Conservation (phyloP, 2,329 filamentous ascomycete genomes). For the Capronia coronata region DNA sequence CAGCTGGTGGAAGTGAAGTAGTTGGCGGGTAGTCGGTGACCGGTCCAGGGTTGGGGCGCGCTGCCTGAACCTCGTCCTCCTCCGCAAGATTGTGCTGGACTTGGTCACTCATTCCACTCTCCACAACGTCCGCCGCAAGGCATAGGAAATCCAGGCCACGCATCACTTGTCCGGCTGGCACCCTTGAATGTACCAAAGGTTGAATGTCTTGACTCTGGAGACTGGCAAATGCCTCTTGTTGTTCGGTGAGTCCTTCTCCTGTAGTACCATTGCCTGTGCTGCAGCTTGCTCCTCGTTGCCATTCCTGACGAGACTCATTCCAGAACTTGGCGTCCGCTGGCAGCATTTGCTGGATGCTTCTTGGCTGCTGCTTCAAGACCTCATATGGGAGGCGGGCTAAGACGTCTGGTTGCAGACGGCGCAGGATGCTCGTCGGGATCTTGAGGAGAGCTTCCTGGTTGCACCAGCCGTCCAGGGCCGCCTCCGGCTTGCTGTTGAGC, state of each 20-base stretch:
- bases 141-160: conserved; percentile 3
- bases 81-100: not conserved
- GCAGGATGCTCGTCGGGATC: conserved; percentile 8
- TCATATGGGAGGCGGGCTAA: conserved; percentile 11
- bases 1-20: not conserved
- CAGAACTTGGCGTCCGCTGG: conserved; percentile 6
- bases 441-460: conserved; percentile 3
- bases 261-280: too few species aligned
- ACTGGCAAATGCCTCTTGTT: not conserved
- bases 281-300: not conserved
- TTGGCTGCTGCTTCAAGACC: conserved; percentile 5
- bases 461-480: conserved; percentile 7
- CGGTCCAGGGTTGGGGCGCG: not conserved
- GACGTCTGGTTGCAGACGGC: conserved; percentile 1
- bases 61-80: not conserved
- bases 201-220: not conserved
- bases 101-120: not conserved
- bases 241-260: not conserved
- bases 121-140: conserved; percentile 4
- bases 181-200: not conserved
- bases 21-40: not conserved
- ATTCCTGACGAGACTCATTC: not conserved
- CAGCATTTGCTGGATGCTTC: conserved; percentile 2
- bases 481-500: conserved; percentile 6
- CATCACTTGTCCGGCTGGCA: not conserved